Evolutionary conservation across 768 basidiomycete species (phyloP), one percentile per base, ranked within the genome.

Genomic region (Mycena metata): DNA sequence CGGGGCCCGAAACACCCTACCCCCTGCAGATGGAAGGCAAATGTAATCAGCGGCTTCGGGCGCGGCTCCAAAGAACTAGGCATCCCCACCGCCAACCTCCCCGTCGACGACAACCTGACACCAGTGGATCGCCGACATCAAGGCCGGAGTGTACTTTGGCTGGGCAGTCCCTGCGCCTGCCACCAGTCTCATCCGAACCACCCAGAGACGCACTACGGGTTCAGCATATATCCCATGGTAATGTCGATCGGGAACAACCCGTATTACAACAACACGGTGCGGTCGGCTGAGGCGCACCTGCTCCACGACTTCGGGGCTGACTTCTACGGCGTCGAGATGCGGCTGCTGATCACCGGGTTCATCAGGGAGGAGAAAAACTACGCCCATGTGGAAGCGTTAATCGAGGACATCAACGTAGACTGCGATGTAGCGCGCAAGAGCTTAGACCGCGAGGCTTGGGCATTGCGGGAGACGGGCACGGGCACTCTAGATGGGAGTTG

Each of bases 311-410:
- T 78, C 69, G 71, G 12, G 56, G 69, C 69, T 17, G 74, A 75
- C 69, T 76, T 78, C 72, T 78, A 78, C 69, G 77, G 77, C 72
- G 70, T 45, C 49, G 75, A 78, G 69, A 75, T 78, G 76, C 77
- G 77, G 51, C 57, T 78, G 64, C 33, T 72, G 42, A 64, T 73
- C 41, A 43, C 56, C 23, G 73, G 73, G 50, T 73, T 73, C 72
- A 73, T 74, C 64, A 70, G 72, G 67, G 58, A 71, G 66, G 69
- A 69, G 66, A n/a, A 73, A 42, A 46, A 74, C 72, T 76, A 73
- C 66, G 21, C 58, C 21, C 36, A 26, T 2, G 13, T 70, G 69
- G 43, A 74, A 47, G 77, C 16, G 56, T 68, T 78, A n/a, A 74
- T 78, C 60, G 74, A 74, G 60, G 77, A 75, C 65, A 78, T 78